phyloP scores from a whole-genome alignment of 441 rosid species.

The Pelargonium myrrhifolium region DNA sequence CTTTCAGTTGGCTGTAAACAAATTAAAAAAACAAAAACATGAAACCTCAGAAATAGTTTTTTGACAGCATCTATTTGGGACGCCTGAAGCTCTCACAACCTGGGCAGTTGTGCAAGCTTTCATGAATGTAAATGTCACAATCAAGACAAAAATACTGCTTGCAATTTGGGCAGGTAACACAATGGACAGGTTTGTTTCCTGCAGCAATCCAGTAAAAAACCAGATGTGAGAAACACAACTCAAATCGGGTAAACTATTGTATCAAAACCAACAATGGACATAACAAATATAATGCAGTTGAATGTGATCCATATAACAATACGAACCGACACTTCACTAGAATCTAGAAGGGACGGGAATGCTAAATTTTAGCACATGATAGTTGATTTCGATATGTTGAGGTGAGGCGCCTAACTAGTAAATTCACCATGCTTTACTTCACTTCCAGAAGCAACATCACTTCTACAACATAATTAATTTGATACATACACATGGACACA shows the following conservation, averaged over 20 bases:
- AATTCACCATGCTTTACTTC: background rate
- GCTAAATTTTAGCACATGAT: background rate
- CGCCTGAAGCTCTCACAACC: constrained; percentile 76
- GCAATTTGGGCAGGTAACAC: constrained; percentile 65
- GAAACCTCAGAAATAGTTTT: background rate
- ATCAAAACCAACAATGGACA: background rate
- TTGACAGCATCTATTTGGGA: constrained; percentile 19
- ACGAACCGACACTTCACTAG: background rate
- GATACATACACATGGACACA: background rate
- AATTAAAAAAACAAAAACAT: background rate
- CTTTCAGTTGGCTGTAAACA: background rate
- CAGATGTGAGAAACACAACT: background rate
- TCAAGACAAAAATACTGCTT: constrained; percentile 71
- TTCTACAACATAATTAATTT: background rate
- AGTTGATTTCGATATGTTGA: background rate
- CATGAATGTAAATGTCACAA: constrained; percentile 88
- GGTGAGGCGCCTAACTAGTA: constrained; percentile 2
- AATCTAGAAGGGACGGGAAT: background rate
- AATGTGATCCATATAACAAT: background rate
- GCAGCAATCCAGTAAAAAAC: constrained; percentile 19
- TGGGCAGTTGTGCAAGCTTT: constrained; percentile 91
- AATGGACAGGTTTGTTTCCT: constrained; percentile 53
- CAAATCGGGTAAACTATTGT: background rate
- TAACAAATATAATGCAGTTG: background rate
- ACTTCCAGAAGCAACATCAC: background rate